These are phyloP conservation scores for Pichia sp. DNA, from an alignment of 1,139 yeast species.

Conservation along the genomic window DNA sequence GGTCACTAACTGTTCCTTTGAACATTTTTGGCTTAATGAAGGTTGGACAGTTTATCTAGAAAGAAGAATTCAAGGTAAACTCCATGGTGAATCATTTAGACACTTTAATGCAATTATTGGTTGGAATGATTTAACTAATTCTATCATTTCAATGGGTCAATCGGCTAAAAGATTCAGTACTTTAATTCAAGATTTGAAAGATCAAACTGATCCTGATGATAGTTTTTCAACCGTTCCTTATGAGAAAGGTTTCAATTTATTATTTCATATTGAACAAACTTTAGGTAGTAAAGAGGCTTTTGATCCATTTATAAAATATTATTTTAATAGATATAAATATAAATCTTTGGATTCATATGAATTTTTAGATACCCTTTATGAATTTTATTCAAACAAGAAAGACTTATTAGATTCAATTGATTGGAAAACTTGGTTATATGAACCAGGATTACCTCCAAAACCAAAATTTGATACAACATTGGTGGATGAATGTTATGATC, in stretches of 20 bases:
- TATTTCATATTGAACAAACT: conserved; percentile 63
- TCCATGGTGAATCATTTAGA: conserved; percentile 72
- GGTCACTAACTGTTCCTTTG: conserved; percentile 88
- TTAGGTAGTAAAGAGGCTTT: conserved; percentile 68
- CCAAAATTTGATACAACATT: conserved; percentile 74
- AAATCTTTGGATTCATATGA: conserved; percentile 75
- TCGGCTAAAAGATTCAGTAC: conserved; percentile 50
- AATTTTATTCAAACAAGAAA: conserved; percentile 45
- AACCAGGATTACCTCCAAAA: conserved; percentile 83
- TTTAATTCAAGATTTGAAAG: conserved; percentile 63
- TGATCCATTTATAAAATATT: conserved; percentile 74
- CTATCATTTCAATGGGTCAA: conserved; percentile 57
- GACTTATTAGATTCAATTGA: conserved; percentile 58
- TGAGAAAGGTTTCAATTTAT: conserved; percentile 81
- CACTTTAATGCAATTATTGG: conserved; percentile 84
- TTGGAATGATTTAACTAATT: conserved; percentile 71
- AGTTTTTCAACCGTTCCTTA: conserved; percentile 85
- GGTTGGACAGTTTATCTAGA: conserved; percentile 95
- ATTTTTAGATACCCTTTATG: conserved; percentile 71
- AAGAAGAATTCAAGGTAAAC: conserved; percentile 69
- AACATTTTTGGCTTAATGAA: conserved; percentile 91
- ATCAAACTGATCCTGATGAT: conserved; percentile 74
- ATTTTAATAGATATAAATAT: conserved; percentile 64
- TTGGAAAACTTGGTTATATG: conserved; percentile 79
- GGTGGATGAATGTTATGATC: conserved; percentile 62